phyloP scores from a whole-genome alignment of 2,329 filamentous ascomycete genomes.

The Colletotrichum sublineola region DNA sequence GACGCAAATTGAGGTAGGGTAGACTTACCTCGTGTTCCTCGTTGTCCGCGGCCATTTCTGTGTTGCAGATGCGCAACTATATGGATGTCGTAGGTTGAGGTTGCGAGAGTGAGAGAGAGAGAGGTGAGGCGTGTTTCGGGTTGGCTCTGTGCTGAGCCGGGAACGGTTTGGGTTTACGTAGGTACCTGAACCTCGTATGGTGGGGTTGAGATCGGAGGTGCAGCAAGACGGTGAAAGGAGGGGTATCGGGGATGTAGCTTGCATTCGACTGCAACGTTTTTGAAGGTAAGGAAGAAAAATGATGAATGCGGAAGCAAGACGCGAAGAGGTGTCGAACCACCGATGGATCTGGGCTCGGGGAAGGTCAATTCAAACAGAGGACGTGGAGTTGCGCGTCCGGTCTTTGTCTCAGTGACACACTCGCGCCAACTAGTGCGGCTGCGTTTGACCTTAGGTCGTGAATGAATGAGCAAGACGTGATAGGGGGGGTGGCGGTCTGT shows the following conservation, averaged over 20 bases:
- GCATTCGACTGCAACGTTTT: neutral
- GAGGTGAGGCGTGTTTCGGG: conserved; percentile 18
- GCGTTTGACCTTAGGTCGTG: neutral
- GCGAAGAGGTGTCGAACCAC: neutral
- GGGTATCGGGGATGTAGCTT: neutral
- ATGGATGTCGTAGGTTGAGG: neutral
- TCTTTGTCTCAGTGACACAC: neutral
- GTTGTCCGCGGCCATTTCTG: conserved; percentile 47
- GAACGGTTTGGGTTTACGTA: conserved; percentile 8
- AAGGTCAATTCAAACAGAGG: neutral
- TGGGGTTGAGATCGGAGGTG: conserved; percentile 17
- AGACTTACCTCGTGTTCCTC: conserved; percentile 54
- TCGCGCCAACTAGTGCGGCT: neutral
- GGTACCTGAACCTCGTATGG: conserved; percentile 14
- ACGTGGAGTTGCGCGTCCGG: conserved; percentile 6
- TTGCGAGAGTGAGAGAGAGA: conserved; percentile 11
- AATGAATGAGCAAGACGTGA: conserved; percentile 2
- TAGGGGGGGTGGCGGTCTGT: neutral
- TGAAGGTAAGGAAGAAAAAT: neutral
- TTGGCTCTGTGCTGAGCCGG: conserved; percentile 16
- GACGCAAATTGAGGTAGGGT: neutral
- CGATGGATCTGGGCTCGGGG: conserved; percentile 12
- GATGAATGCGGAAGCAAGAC: neutral
- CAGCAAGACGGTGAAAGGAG: neutral
- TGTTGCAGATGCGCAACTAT: conserved; percentile 3